A percentile compares a stretch with the other conserved stretches of the same genome.
phyloP scores from a whole-genome alignment of 805 yeast genomes.

The Teunomyces pallodes region DNA sequence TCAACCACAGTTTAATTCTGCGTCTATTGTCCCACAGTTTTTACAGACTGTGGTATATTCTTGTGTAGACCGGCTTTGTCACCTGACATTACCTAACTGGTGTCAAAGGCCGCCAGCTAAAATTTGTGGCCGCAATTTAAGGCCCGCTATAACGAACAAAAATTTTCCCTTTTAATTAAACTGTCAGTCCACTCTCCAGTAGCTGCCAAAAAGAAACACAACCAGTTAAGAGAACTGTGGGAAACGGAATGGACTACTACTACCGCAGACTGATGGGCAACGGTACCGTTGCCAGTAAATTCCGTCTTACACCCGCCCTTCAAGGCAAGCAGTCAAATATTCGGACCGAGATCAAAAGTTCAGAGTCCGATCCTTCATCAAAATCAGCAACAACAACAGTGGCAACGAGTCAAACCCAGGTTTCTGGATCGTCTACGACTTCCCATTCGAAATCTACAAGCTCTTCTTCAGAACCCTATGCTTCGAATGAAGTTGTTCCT shows the following conservation, averaged over 20 bases:
- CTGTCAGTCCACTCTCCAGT: background rate
- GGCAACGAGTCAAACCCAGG: background rate
- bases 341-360: constrained; percentile 4
- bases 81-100: constrained; percentile 12
- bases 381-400: background rate
- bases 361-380: background rate
- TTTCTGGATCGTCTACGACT: no score
- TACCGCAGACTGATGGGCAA: constrained; percentile 39
- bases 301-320: constrained; percentile 20
- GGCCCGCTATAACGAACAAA: constrained; percentile 7
- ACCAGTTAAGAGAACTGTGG: background rate
- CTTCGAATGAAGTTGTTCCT: background rate
- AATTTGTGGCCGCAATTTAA: constrained; percentile 8
- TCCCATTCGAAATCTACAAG: background rate
- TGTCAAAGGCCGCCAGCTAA: constrained; percentile 8
- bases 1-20: no score
- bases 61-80: constrained; percentile 1
- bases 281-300: constrained; percentile 37
- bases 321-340: constrained; percentile 20
- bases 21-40: background rate
- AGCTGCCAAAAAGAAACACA: background rate
- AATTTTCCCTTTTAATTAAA: background rate
- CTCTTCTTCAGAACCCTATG: background rate
- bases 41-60: background rate
- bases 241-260: constrained; percentile 29